Evolutionary conservation across 176 grass and related monocot species (phyloP).

Genomic region (Rhipidocladum racemiflorum): DNA sequence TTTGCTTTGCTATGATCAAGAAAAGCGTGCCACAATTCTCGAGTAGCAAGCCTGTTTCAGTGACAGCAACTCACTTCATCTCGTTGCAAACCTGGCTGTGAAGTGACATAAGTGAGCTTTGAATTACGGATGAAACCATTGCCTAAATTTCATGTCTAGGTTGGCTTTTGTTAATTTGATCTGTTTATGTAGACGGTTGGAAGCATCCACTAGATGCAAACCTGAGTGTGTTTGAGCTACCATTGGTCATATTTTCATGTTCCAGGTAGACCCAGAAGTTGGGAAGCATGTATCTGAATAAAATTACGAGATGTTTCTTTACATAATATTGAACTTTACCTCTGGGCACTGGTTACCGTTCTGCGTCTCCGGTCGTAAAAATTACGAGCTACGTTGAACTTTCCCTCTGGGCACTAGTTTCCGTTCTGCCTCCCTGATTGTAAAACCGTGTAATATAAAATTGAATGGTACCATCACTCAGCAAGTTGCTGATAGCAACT

Average conservation of each 20-base stretch:
- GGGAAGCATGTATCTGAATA: conserved; percentile 11
- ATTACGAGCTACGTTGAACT: not conserved
- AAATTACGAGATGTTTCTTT: not conserved
- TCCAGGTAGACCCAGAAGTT: not conserved
- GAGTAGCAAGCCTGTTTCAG: not conserved
- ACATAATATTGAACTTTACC: too few species aligned
- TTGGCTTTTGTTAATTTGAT: not conserved
- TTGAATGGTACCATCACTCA: not conserved
- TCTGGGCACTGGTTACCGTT: too few species aligned
- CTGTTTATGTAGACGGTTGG: not conserved
- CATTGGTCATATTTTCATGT: not conserved
- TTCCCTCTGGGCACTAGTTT: not conserved
- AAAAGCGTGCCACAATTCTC: not conserved
- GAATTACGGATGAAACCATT: not conserved
- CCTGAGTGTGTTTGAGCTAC: not conserved
- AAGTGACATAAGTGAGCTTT: not conserved
- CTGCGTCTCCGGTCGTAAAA: too few species aligned
- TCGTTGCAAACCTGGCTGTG: not conserved
- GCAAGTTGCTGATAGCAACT: too few species aligned
- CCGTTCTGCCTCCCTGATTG: not conserved
- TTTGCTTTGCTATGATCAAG: conserved; percentile 1
- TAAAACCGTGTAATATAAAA: not conserved
- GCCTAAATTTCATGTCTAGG: not conserved
- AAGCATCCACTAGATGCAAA: not conserved
- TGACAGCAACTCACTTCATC: not conserved